Conservation (phyloP, 345 rosid genomes). For the Pistacia vera region DNA sequence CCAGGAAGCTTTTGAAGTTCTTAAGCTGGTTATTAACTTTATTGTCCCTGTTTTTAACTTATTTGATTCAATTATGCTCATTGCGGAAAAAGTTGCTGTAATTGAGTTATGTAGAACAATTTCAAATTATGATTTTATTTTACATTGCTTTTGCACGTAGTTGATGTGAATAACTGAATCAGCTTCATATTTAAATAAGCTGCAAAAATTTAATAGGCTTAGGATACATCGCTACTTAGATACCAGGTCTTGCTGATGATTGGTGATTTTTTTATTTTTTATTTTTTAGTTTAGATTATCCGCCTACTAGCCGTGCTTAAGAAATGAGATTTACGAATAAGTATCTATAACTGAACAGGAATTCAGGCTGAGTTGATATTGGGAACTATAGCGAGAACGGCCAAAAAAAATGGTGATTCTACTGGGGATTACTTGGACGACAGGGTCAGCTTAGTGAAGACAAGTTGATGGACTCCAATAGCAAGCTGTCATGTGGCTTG, state of each 20-base stretch:
- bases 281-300: background rate
- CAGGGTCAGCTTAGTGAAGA: conserved; percentile 84
- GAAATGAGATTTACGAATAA: background rate
- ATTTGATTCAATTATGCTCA: background rate
- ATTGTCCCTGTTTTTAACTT: background rate
- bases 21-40: conserved; percentile 45
- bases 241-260: background rate
- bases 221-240: background rate
- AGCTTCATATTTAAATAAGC: background rate
- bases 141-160: no score
- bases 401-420: conserved; percentile 34
- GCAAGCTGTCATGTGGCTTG: conserved; percentile 97
- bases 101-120: background rate
- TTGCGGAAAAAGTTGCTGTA: background rate
- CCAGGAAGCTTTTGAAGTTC: conserved; percentile 67
- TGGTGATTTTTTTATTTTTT: background rate
- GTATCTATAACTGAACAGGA: conserved; percentile 36
- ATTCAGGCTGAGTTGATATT: conserved; percentile 81
- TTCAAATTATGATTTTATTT: background rate
- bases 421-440: conserved; percentile 68
- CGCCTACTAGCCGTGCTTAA: background rate
- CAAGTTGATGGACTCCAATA: conserved; percentile 71
- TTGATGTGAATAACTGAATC: background rate
- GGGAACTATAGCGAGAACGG: conserved; percentile 74
- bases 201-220: background rate